Evolutionary conservation across 1,139 yeast genomes (phyloP), one percentile per base, ranked within the genome.

Genomic region (Diutina neorugosa): DNA sequence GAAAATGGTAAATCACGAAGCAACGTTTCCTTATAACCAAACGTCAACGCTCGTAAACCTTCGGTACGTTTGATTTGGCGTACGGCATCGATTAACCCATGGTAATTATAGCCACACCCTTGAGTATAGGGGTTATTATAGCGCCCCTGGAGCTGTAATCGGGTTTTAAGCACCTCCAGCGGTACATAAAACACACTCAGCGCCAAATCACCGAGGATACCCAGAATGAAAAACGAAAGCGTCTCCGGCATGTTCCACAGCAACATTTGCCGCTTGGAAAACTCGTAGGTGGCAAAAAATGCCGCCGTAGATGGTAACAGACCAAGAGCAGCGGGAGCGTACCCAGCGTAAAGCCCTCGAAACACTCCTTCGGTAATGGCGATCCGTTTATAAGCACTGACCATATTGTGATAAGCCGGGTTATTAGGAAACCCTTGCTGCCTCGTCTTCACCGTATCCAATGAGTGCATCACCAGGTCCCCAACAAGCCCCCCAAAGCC

Each of bases 171-270:
- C n/a, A 93, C 98, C 65, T 93, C 98, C 40, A 93, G 83, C 2
- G 98, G 98, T n/a, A 93, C 98, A 62, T 93, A 93, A 51, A 89
- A 84, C n/a, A 93, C 69, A 62, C 96, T 86, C 37, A 95, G 86
- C 2, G 89, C 93, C 55, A 93, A 74, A 66, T 93, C 98, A 25
- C 98, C 98, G 23, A 91, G 63, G 51, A 93, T 82, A 0, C 98
- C 98, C 0, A 96, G 93, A 1, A 82, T 70, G 55, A 93, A 74
- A 64, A 88, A 94, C 4, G 96, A 74, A 18, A 85, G 59, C 0
- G 96, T 87, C 56, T 90, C 96, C 7, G 50, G 50, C 12, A 46
- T 9, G 60, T 90, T 87, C 9, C 86, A 59, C n/a, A 79, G 74
- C 62, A 74, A 79, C 70, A 91, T 69, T 49, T 67, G 67, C 54